A percentile compares a stretch with the other conserved stretches of the same genome.
Evolutionary conservation across 73 alveolate species (phyloP).

Genomic region (Diophrys appendiculata): DNA sequence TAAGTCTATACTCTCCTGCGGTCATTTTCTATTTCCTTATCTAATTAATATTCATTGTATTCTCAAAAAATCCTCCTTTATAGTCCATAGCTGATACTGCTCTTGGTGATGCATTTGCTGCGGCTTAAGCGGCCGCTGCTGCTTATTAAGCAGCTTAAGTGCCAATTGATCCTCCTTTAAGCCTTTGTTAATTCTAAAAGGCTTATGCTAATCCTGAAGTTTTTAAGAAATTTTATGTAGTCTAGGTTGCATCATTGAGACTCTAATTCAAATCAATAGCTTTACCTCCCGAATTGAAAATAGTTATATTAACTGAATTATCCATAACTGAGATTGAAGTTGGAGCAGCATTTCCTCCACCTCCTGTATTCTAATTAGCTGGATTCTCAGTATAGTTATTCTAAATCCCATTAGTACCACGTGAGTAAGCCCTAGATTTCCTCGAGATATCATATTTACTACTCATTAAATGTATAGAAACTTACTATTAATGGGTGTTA

Average conservation of each 20-base stretch:
- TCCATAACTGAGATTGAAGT: constrained; percentile 9
- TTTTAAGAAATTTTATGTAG: background rate
- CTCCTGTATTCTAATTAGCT: background rate
- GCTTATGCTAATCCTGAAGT: background rate
- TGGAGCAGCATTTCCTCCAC: constrained; percentile 2
- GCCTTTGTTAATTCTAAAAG: background rate
- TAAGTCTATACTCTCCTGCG: background rate
- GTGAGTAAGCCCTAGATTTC: background rate
- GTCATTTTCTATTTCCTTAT: background rate
- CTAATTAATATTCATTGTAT: background rate
- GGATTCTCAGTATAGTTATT: background rate
- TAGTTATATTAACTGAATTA: constrained; percentile 10
- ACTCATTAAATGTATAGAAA: too few relatives aligned
- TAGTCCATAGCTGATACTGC: constrained; percentile 2
- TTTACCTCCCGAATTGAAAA: background rate
- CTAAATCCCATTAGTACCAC: background rate
- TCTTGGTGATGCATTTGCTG: background rate
- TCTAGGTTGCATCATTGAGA: background rate
- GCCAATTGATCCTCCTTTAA: background rate
- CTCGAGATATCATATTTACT: background rate
- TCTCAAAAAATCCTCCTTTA: background rate
- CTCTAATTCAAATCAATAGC: background rate
- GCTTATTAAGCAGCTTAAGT: background rate
- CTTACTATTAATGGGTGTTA: too few relatives aligned
- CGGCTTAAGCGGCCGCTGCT: background rate